These are phyloP conservation scores for Letharia columbiana DNA, from an alignment of 495 filamentous ascomycete genomes.

Conservation along the genomic window DNA sequence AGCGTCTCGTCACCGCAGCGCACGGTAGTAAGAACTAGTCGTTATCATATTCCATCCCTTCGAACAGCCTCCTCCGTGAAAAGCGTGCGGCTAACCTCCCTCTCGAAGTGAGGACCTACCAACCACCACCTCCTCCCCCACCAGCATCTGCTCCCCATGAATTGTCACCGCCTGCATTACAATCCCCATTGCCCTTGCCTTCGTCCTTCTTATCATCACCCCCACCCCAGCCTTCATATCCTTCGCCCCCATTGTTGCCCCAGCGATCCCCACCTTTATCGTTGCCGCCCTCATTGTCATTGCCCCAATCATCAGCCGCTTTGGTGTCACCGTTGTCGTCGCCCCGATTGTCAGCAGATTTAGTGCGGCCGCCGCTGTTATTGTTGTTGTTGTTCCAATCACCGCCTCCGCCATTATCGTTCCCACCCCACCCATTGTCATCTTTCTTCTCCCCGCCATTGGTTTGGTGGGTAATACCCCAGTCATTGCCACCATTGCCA, in stretches of 20 bases:
- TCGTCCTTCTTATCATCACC: not conserved
- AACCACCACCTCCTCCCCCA: not conserved
- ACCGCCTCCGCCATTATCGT: not conserved
- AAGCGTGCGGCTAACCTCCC: not conserved
- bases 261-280: not conserved
- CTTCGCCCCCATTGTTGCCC: not conserved
- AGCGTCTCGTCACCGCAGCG: not conserved
- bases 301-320: not conserved
- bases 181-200: not conserved
- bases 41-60: not conserved
- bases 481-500: slow-evolving; percentile 6
- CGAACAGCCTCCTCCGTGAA: not conserved
- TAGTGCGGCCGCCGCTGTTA: not conserved
- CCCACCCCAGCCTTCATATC: not conserved
- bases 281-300: not conserved
- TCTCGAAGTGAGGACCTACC: not conserved
- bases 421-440: slow-evolving; percentile 1
- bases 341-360: not conserved
- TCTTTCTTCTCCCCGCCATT: slow-evolving; percentile 8
- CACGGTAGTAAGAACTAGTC: not conserved
- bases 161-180: not conserved
- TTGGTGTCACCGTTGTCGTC: not conserved
- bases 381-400: not conserved
- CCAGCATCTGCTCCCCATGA: not conserved
- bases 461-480: not conserved